Evolutionary conservation across 2,329 filamentous ascomycete genomes (phyloP).

Genomic region (Pyricularia sp.): DNA sequence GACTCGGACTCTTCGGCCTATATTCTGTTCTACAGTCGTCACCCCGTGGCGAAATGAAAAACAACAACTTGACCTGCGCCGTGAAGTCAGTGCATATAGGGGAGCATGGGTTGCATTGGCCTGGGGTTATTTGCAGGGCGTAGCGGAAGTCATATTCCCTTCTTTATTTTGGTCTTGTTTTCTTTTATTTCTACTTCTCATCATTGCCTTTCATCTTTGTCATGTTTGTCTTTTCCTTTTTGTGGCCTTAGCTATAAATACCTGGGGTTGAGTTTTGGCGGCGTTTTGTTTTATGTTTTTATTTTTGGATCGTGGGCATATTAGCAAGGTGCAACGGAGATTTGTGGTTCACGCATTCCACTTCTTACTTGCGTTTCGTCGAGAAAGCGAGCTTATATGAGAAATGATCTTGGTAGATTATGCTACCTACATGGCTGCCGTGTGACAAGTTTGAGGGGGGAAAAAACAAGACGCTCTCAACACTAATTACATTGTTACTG

Average conservation of each 20-base stretch:
- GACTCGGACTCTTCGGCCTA: conserved; percentile 12
- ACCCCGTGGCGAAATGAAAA: not conserved
- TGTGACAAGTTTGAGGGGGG: not conserved
- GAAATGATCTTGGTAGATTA: not conserved
- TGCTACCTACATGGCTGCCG: not conserved
- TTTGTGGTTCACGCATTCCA: not conserved
- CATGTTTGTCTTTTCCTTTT: not conserved
- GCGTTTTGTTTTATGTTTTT: not conserved
- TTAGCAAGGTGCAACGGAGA: not conserved
- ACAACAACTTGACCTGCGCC: not conserved
- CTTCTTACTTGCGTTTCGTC: not conserved
- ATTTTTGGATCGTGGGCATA: not conserved
- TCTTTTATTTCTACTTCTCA: not conserved
- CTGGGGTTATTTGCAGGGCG: not conserved
- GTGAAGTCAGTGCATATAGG: not conserved
- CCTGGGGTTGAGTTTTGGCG: not conserved
- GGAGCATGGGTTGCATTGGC: not conserved
- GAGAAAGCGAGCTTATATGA: not conserved
- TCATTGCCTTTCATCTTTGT: not conserved
- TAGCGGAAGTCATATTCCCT: not conserved
- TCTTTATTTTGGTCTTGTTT: not conserved
- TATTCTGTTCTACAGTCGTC: conserved; percentile 13
- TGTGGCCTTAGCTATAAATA: not conserved
- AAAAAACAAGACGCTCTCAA: not conserved
- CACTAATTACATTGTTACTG: too few relatives aligned